phyloP scores from a whole-genome alignment of 2,329 filamentous ascomycete species.

The Microsporum canis region DNA sequence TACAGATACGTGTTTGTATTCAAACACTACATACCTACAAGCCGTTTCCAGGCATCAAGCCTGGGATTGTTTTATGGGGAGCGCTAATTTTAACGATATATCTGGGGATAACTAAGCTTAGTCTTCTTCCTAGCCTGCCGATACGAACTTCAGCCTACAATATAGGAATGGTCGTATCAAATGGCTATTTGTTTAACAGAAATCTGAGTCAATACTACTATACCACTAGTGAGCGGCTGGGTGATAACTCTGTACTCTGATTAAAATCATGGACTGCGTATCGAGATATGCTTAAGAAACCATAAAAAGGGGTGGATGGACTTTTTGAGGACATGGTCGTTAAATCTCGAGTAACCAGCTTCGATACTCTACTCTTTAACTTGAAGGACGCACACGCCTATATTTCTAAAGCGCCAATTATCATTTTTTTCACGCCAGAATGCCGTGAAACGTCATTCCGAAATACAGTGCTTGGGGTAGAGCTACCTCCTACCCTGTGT shows the following conservation, averaged over 20 bases:
- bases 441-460: not conserved
- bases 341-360: not conserved
- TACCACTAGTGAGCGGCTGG: not conserved
- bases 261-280: not conserved
- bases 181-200: not conserved
- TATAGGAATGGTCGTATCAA: no score
- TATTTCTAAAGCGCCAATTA: not conserved
- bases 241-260: not conserved
- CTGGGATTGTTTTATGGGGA: not conserved
- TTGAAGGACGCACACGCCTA: not conserved
- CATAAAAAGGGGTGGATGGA: not conserved
- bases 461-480: not conserved
- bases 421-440: not conserved
- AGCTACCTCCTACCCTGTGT: not conserved
- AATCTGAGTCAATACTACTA: not conserved
- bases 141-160: no score
- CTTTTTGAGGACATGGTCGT: not conserved
- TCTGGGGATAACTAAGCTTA: no score
- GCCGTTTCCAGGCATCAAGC: not conserved
- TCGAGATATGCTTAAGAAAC: not conserved
- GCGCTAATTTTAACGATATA: no score
- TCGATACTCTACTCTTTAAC: not conserved
- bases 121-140: no score
- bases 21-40: not conserved
- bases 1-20: not conserved